Evolutionary conservation across 192 early-diverging fungal species (phyloP), one percentile per base, ranked within the genome.

Genomic region (Podila clonocystis): DNA sequence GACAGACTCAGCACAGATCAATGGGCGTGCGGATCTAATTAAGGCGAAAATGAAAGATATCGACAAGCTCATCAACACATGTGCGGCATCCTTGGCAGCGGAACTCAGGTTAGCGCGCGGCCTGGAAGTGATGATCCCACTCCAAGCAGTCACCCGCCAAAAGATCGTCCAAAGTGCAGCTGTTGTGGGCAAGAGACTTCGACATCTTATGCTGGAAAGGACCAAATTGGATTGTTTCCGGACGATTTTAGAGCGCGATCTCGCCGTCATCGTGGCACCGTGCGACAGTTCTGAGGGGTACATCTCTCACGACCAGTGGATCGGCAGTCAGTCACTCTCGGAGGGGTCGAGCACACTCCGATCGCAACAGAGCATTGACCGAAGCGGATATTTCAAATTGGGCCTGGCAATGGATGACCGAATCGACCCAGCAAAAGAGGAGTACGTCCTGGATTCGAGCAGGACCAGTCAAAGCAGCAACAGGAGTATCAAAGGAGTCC

Each of bases 151-250:
- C 2, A 92, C 92, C 15, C 88, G 91, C 26, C 90, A 93, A 66
- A 85, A 87, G 28, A 88, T 92, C 30, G 60, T 89, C 0, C 76
- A 82, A 57, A 87, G 89, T 45, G 88, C 91, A 8, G 84, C 89
- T 24, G 62, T 82, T 20, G 86, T 92, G 2, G 88, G 89, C 1
- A 83, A 80, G 63, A 78, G 85, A 29, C 73, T 95, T 28, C 84
- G 84, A 64, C 83, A 86, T 24, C 83, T 89, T 20, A 89, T 90
- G 45, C 63, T 95, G 45, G 70, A 83, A n/a, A 75, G 92, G 49
- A 90, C 88, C 55, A 83, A 90, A 33, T 71, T 94, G 24, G 87
- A 89, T 20, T 95, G 94, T 65, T 95, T 93, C 83, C 87, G 90
- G 13, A 91, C 92, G 36, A 89, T 92, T 60, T 52, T 95, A 28